Conservation (phyloP, 352 stramenopile genomes). For the Pythium folliculosum region DNA sequence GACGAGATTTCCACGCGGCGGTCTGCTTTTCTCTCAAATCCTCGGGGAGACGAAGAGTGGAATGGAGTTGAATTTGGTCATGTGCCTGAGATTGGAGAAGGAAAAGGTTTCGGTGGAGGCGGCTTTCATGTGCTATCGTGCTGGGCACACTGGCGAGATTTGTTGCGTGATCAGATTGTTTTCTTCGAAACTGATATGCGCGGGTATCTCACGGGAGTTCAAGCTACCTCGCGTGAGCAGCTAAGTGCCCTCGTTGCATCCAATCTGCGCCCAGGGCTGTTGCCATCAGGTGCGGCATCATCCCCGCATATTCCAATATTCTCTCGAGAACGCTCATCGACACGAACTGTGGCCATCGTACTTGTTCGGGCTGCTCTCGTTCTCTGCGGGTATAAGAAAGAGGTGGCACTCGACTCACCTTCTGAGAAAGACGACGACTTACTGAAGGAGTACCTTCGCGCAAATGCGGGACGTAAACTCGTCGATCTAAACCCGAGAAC, state of each 20-base stretch:
- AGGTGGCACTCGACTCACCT: conserved; percentile 24
- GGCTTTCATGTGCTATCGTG: conserved; percentile 48
- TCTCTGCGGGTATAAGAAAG: conserved; percentile 40
- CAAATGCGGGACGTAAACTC: conserved; percentile 32
- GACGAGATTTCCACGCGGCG: conserved; percentile 18
- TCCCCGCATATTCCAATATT: conserved; percentile 16
- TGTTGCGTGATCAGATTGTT: conserved; percentile 32
- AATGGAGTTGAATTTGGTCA: conserved; percentile 41
- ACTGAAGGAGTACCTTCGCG: conserved; percentile 46
- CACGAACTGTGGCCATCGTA: conserved; percentile 12
- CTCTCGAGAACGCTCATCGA: neutral
- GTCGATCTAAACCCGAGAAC: conserved; percentile 37
- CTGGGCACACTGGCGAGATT: conserved; percentile 28
- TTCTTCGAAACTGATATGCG: conserved; percentile 52
- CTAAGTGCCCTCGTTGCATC: conserved; percentile 6
- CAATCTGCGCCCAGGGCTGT: conserved; percentile 12
- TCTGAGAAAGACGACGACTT: conserved; percentile 29
- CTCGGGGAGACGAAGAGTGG: conserved; percentile 56
- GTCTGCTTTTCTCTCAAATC: conserved; percentile 24
- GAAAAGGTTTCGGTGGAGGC: conserved; percentile 32
- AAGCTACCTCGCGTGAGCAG: conserved; percentile 27
- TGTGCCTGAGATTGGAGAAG: conserved; percentile 26
- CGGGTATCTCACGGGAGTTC: conserved; percentile 43
- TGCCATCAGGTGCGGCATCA: neutral
- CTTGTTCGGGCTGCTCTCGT: conserved; percentile 38